phyloP scores from a whole-genome alignment of 2,329 filamentous ascomycete species.

The Alternaria incomplexa region DNA sequence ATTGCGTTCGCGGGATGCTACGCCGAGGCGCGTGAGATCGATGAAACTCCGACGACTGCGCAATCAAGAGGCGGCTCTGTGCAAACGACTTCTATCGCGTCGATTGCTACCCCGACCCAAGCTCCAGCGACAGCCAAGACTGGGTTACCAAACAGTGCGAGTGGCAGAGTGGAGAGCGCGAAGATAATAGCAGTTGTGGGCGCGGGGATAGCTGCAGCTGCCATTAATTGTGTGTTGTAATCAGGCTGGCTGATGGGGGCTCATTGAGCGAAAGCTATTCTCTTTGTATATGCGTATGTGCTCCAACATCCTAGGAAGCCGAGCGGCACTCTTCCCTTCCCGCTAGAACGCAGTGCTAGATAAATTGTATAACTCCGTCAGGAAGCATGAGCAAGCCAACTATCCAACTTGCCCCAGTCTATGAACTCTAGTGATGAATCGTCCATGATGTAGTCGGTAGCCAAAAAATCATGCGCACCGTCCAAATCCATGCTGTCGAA shows the following conservation, averaged over 20 bases:
- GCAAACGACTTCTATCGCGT: not conserved
- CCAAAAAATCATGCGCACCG: not conserved
- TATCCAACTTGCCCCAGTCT: not conserved
- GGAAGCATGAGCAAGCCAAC: not conserved
- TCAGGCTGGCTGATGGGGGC: too few species aligned
- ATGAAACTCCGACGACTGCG: not conserved
- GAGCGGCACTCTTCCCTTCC: too few species aligned
- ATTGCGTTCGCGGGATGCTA: not conserved
- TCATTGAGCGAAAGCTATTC: too few species aligned
- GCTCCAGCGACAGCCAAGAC: not conserved
- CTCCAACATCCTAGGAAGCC: too few species aligned
- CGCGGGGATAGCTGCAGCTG: too few species aligned
- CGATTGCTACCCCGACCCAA: not conserved
- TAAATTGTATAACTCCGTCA: not conserved
- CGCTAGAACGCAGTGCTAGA: too few species aligned
- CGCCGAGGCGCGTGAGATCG: not conserved
- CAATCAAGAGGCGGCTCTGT: not conserved
- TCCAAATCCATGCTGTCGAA: not conserved
- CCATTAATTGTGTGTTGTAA: too few species aligned
- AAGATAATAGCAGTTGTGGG: too few species aligned
- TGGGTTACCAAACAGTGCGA: too few species aligned
- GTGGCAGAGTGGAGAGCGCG: too few species aligned
- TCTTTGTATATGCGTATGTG: too few species aligned
- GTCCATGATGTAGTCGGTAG: not conserved
- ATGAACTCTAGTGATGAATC: not conserved